Conservation (phyloP, 2,329 filamentous ascomycete genomes). For the Penicillium sp. region DNA sequence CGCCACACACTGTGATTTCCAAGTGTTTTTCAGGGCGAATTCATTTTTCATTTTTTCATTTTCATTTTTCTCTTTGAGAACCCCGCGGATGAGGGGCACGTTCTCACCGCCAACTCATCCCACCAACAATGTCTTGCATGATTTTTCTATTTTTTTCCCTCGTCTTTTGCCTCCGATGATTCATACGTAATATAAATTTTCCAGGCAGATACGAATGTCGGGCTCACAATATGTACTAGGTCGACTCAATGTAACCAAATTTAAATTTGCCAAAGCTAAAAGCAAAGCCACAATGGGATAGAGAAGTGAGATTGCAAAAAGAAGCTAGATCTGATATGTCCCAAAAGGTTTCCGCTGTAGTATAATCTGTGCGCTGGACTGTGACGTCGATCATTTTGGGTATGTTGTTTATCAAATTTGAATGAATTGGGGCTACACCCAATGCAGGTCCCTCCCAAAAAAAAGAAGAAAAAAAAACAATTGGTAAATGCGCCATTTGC, state of each 20-base stretch:
- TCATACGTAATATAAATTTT: not conserved
- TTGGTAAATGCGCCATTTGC: constrained; percentile 7
- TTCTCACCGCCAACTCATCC: constrained; percentile 24
- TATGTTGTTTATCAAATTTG: constrained; percentile 4
- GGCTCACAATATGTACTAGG: constrained; percentile 6
- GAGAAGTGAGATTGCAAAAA: not conserved
- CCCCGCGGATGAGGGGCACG: constrained; percentile 21
- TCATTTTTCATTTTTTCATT: not conserved
- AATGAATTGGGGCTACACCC: not conserved
- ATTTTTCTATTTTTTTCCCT: not conserved
- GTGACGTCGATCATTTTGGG: constrained; percentile 15
- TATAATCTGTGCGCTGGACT: not conserved
- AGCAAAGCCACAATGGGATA: not conserved
- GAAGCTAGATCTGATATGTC: not conserved
- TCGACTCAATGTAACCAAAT: not conserved
- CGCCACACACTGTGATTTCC: not conserved
- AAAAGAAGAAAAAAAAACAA: not conserved
- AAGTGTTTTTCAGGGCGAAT: not conserved
- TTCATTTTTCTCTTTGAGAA: constrained; percentile 5
- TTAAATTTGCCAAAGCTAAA: not conserved
- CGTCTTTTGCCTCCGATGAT: not conserved
- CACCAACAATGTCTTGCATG: constrained; percentile 18
- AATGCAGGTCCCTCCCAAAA: not conserved
- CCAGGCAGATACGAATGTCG: not conserved
- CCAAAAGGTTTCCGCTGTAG: not conserved